A percentile compares a stretch with the other conserved stretches of the same genome.
These are phyloP conservation scores for Ogataea parapolymorpha DNA, from an alignment of 805 yeast species.

Conservation along the genomic window DNA sequence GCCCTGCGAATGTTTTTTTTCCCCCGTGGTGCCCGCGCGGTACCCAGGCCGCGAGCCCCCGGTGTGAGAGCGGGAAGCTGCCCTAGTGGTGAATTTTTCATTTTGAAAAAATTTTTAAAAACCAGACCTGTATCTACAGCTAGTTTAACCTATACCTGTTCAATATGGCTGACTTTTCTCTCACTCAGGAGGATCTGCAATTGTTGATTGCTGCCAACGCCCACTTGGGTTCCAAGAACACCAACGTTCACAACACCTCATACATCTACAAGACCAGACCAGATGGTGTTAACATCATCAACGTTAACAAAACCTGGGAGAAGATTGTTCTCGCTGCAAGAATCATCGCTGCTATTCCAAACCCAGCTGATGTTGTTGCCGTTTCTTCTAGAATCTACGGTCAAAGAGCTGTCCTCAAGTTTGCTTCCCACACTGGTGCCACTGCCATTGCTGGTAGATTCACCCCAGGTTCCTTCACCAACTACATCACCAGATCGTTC, in stretches of 20 bases:
- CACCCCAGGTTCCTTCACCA: slow-evolving; percentile 99
- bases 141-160: slow-evolving; percentile 12
- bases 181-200: slow-evolving; percentile 96
- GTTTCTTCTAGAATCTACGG: slow-evolving; percentile 99
- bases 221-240: slow-evolving; percentile 99
- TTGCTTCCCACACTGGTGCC: slow-evolving; percentile 99
- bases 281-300: slow-evolving; percentile 98
- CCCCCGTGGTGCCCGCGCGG: slow-evolving; percentile 3
- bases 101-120: slow-evolving; percentile 16
- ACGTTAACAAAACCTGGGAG: slow-evolving; percentile 99
- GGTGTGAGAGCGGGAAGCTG: slow-evolving; percentile 1
- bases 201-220: slow-evolving; percentile 98
- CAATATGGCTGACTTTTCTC: slow-evolving; percentile 37
- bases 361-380: slow-evolving; percentile 97
- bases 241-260: slow-evolving; percentile 97
- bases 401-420: slow-evolving; percentile 99
- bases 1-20: slow-evolving; percentile 2
- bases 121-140: slow-evolving; percentile 14
- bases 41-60: background rate
- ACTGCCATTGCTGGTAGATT: slow-evolving; percentile 99
- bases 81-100: slow-evolving; percentile 15
- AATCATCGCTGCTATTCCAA: slow-evolving; percentile 99
- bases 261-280: slow-evolving; percentile 98
- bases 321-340: slow-evolving; percentile 99
- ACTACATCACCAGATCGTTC: slow-evolving; percentile 99